Percentiles rank a stretch among this genome's conserved stretches.
phyloP scores from a whole-genome alignment of 2,329 filamentous ascomycete species.

The Thelonectria olida region DNA sequence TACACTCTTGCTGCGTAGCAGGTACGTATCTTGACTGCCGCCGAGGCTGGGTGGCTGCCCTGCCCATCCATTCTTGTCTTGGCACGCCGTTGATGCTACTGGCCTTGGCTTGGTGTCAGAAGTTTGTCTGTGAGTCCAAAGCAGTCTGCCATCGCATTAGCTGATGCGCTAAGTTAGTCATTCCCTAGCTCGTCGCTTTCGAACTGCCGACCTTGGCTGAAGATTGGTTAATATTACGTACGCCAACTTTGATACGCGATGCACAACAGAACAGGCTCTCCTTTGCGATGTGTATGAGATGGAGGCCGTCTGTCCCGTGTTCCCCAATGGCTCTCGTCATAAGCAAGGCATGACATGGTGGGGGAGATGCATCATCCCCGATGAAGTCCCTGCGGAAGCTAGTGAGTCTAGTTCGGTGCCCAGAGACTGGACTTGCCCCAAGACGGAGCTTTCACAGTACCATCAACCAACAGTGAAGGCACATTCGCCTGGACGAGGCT shows the following conservation, averaged over 20 bases:
- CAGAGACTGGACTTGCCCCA: background rate
- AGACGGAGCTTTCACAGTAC: conserved; percentile 10
- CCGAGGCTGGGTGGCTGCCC: conserved; percentile 1
- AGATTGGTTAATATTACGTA: background rate
- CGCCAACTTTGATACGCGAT: background rate
- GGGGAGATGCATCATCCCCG: background rate
- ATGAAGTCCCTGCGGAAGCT: background rate
- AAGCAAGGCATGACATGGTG: background rate
- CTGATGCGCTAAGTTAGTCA: conserved; percentile 12
- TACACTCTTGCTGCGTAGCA: background rate
- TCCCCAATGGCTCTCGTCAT: background rate
- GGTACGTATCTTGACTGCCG: background rate
- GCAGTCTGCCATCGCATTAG: conserved; percentile 19
- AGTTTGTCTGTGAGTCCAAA: conserved; percentile 1
- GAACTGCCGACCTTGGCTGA: conserved; percentile 15
- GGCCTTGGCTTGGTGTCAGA: conserved; percentile 14
- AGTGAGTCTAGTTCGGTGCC: background rate
- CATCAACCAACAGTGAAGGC: conserved; percentile 12
- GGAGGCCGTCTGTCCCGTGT: background rate
- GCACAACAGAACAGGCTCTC: background rate
- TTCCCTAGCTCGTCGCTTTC: background rate
- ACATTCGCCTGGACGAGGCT: conserved; percentile 1
- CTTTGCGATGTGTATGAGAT: background rate
- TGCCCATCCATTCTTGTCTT: conserved; percentile 7
- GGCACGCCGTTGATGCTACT: conserved; percentile 13